phyloP scores from a whole-genome alignment of 1,139 yeast species.

The Pneumocystis carinii region DNA sequence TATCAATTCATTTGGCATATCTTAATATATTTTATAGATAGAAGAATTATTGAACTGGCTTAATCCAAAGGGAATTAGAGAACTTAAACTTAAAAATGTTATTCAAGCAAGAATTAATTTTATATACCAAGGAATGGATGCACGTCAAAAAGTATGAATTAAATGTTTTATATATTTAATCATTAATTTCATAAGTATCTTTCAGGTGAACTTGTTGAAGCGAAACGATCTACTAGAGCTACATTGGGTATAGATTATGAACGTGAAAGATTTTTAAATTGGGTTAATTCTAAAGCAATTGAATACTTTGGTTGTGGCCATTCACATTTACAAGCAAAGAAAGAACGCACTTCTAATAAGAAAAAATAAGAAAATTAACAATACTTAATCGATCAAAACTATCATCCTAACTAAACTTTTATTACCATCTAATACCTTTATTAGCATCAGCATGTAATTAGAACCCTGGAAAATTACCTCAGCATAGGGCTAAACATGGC shows the following conservation, averaged over 20 bases:
- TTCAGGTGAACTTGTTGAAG: not conserved
- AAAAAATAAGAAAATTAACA: not conserved
- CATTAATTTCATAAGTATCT: not conserved
- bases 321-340: not conserved
- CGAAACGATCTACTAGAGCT: not conserved
- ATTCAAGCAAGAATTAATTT: constrained; percentile 20
- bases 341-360: not conserved
- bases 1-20: not conserved
- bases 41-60: constrained; percentile 49
- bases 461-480: not conserved
- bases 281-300: not conserved
- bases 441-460: not conserved
- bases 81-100: constrained; percentile 51
- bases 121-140: constrained; percentile 4
- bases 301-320: not conserved
- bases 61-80: constrained; percentile 64
- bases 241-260: not conserved
- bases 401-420: not conserved
- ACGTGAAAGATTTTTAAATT: not conserved
- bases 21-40: not conserved
- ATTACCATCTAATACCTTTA: not conserved
- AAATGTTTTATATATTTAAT: not conserved
- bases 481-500: not conserved
- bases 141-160: not conserved
- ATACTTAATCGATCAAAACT: not conserved